Evolutionary conservation across 352 stramenopile species (phyloP).

Genomic region (Phytophthora crassamura): DNA sequence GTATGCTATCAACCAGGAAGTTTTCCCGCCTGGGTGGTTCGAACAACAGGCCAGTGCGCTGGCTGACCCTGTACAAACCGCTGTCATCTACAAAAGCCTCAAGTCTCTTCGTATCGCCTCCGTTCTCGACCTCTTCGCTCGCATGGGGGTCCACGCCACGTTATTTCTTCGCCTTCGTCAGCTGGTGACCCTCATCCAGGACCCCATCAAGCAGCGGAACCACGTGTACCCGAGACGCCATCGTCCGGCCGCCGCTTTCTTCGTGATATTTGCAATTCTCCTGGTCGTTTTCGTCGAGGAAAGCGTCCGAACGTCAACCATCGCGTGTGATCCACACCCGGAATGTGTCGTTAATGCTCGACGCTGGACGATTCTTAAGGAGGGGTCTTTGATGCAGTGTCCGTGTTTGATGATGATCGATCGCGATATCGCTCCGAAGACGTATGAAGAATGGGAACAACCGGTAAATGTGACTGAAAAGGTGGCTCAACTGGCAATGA

Average conservation of each 20-base stretch:
- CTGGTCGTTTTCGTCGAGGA: too few species aligned
- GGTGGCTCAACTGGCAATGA: conserved; percentile 13
- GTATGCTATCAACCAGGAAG: conserved; percentile 10
- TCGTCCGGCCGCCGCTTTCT: too few species aligned
- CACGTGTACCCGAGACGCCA: conserved; percentile 11
- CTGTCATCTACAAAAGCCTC: conserved; percentile 3
- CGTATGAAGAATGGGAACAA: conserved; percentile 27
- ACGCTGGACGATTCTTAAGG: too few species aligned
- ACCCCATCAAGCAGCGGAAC: not conserved
- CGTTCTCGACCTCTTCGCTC: conserved; percentile 24
- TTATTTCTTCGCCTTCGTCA: conserved; percentile 19
- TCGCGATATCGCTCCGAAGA: conserved; percentile 4
- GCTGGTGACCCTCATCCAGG: not conserved
- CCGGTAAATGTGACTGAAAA: conserved; percentile 30
- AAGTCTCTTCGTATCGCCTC: conserved; percentile 16
- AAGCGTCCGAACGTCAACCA: too few species aligned
- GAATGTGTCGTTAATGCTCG: too few species aligned
- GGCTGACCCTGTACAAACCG: conserved; percentile 17
- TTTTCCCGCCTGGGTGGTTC: conserved; percentile 11
- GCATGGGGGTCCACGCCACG: conserved; percentile 24
- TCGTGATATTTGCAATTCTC: too few species aligned
- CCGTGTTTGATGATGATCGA: conserved; percentile 44
- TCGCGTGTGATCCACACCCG: too few species aligned
- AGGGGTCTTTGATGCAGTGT: too few species aligned
- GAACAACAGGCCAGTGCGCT: conserved; percentile 10